These are phyloP conservation scores for Scalesia atractyloides DNA, from an alignment of 129 eudicot genomes.

Conservation along the genomic window DNA sequence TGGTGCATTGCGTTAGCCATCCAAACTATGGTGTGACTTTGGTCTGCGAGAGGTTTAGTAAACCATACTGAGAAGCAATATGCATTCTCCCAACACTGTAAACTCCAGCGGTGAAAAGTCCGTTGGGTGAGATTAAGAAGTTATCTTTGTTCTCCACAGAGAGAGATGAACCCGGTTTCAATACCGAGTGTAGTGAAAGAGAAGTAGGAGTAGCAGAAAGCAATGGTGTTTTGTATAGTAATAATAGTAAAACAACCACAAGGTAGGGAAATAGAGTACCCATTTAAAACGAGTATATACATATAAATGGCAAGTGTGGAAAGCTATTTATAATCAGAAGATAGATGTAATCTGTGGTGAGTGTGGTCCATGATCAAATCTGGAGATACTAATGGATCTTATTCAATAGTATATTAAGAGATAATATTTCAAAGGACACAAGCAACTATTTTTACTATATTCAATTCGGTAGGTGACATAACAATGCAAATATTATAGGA, in stretches of 20 bases:
- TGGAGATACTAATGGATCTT: not conserved
- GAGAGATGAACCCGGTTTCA: slow-evolving; percentile 34
- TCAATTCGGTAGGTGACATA: not conserved
- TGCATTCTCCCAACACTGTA: slow-evolving; percentile 50
- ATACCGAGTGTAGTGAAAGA: slow-evolving; percentile 8
- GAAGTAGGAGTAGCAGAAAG: slow-evolving; percentile 19
- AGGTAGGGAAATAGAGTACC: slow-evolving; percentile 9
- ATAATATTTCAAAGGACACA: not conserved
- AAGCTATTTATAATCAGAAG: not conserved
- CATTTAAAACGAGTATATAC: slow-evolving; percentile 1
- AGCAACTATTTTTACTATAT: not conserved
- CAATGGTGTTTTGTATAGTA: slow-evolving; percentile 10
- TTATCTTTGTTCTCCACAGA: slow-evolving; percentile 34
- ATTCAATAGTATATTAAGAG: not conserved
- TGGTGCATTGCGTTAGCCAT: slow-evolving; percentile 59
- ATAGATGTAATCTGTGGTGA: not conserved
- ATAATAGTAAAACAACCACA: slow-evolving; percentile 11
- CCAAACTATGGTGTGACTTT: slow-evolving; percentile 45
- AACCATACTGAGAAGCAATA: slow-evolving; percentile 53
- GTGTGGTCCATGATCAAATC: slow-evolving; percentile 5
- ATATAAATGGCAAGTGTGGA: not conserved
- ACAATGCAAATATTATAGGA: not conserved
- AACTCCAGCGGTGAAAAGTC: slow-evolving; percentile 47
- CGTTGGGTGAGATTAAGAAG: slow-evolving; percentile 37
- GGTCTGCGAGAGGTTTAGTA: slow-evolving; percentile 30